These are phyloP conservation scores for Fusarium sp. DNA, from an alignment of 2,329 filamentous ascomycete species.

Conservation along the genomic window DNA sequence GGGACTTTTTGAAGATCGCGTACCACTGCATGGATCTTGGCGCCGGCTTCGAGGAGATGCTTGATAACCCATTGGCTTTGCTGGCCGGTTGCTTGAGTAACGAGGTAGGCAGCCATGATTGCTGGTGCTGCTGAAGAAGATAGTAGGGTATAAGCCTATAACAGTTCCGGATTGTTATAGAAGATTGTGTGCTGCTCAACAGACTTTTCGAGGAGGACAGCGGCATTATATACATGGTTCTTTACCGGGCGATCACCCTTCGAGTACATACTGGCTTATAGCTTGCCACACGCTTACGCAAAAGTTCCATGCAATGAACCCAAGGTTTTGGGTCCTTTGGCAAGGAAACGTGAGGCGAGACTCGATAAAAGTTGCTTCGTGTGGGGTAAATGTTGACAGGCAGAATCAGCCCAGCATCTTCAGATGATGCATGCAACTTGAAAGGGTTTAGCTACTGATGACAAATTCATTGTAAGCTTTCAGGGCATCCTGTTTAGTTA, in stretches of 20 bases:
- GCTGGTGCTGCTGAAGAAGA: too few relatives aligned
- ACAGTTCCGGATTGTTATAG: too few relatives aligned
- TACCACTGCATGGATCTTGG: conserved; percentile 52
- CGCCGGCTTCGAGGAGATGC: conserved; percentile 50
- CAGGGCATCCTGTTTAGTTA: neutral
- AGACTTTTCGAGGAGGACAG: too few relatives aligned
- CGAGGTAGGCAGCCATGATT: conserved; percentile 48
- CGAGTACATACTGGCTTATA: too few relatives aligned
- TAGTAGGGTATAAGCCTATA: neutral
- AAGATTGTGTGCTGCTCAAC: too few relatives aligned
- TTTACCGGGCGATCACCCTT: too few relatives aligned
- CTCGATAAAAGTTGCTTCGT: conserved; percentile 31
- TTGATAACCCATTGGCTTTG: conserved; percentile 48
- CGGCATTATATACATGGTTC: too few relatives aligned
- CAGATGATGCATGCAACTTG: neutral
- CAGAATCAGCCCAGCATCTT: neutral
- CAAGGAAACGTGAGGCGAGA: neutral
- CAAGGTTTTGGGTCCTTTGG: too few relatives aligned
- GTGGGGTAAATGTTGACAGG: conserved; percentile 14
- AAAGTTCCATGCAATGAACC: too few relatives aligned
- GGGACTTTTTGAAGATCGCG: conserved; percentile 50
- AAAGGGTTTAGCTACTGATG: conserved; percentile 6
- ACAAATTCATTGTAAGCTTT: neutral
- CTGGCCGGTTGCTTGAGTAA: conserved; percentile 52
- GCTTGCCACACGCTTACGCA: too few relatives aligned